These are phyloP conservation scores for Cerioporus squamosus DNA, from an alignment of 1,284 basidiomycete genomes.

Conservation along the genomic window DNA sequence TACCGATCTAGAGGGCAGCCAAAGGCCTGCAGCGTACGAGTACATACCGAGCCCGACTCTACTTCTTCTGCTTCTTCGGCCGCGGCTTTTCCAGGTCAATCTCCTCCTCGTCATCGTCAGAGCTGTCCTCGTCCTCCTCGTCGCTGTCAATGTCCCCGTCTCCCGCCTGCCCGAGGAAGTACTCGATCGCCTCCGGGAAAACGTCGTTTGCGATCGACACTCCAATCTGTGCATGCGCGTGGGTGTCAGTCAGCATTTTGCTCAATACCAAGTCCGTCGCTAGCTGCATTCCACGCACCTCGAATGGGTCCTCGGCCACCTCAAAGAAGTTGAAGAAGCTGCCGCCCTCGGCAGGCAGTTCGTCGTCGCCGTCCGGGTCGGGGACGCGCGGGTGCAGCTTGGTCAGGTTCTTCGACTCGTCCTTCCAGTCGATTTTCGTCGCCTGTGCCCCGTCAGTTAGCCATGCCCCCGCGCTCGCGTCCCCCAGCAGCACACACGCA, in stretches of 20 bases:
- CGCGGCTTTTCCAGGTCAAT: constrained; percentile 84
- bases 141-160: constrained; percentile 65
- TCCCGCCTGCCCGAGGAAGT: constrained; percentile 69
- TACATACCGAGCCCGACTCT: constrained; percentile 25
- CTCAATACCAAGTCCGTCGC: background rate
- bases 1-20: no score
- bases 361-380: constrained; percentile 62
- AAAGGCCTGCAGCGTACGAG: no score
- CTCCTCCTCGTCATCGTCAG: constrained; percentile 75
- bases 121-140: constrained; percentile 64
- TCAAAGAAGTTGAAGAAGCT: constrained; percentile 92
- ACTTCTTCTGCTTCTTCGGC: constrained; percentile 70
- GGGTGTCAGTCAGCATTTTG: constrained; percentile 12
- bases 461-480: background rate
- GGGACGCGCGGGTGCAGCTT: constrained; percentile 77
- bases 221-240: constrained; percentile 56
- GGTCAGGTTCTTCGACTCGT: constrained; percentile 72
- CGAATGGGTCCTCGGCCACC: constrained; percentile 61
- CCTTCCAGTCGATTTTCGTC: constrained; percentile 82
- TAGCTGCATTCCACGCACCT: constrained; percentile 51
- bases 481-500: constrained; percentile 37
- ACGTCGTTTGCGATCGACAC: constrained; percentile 73
- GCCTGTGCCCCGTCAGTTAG: constrained; percentile 43
- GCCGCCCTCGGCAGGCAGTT: constrained; percentile 66
- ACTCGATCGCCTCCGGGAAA: constrained; percentile 78